Evolutionary conservation across 1,284 basidiomycete species (phyloP), one percentile per base, ranked within the genome.

Genomic region (Grifola frondosa): DNA sequence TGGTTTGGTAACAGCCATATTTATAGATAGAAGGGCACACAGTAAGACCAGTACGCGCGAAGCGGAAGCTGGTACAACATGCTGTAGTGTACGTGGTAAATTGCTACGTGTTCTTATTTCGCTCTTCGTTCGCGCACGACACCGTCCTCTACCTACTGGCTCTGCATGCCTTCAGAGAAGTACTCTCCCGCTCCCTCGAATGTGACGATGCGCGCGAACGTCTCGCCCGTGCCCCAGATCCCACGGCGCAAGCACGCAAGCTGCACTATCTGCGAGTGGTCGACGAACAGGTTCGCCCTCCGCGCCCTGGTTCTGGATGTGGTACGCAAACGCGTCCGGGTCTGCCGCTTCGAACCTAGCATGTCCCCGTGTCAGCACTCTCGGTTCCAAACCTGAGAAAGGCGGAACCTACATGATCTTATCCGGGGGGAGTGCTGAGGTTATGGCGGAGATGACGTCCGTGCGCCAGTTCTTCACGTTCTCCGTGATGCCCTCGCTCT

Each of bases 401-500:
- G 22, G 16, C n/a, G 32, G 17, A 16, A 42, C 61, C 35, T 44
- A 69, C 72, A 74, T 75, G 46, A 75, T 65, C 48, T 70, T 70
- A 28, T 71, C 66, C 23, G 63, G 61, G 3, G 70, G 71, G 5
- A 75, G 61, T 6, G 62, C 62, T 34, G 64, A 64, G 22, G 66
- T 69, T 23, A 75, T 67, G 6, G 65, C 63, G 13, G 70, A 71
- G 37, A 75, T 72, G 29, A 68, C 68, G 53, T 74, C 72, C 28
- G 68, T 74, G 8, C 69, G 62, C 67, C 66, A 70, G 17, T 48
- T 55, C 30, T 61, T 58, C 20, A 75, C 71, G 54, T 75, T 75
- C 57, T 74, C 73, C 0, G 71, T 75, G 44, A 75, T 73, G 11
- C 71, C 70, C 41, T 73, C 71, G 47, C 67, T 70, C 50, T 74